A percentile compares a stretch with the other conserved stretches of the same genome.
phyloP scores from a whole-genome alignment of 352 stramenopile species.

The Phytophthora hibernalis region DNA sequence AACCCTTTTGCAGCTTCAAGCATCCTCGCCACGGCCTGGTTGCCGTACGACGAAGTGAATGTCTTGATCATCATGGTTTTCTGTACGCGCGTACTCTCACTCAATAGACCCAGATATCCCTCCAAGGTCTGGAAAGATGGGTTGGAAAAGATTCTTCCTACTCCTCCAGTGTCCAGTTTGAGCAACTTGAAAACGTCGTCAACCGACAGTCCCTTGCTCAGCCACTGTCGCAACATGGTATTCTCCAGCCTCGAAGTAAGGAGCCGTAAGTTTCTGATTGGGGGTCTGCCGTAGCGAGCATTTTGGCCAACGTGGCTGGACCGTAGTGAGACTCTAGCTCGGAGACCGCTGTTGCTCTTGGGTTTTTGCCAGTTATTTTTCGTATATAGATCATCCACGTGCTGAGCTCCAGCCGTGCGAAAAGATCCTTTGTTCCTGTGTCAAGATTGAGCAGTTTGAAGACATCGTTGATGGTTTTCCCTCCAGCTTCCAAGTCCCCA shows the following conservation, averaged over 20 bases:
- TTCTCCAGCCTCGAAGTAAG: background rate
- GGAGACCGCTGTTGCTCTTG: background rate
- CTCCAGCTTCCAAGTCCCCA: constrained; percentile 6
- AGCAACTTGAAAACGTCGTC: constrained; percentile 1
- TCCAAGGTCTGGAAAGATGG: constrained; percentile 3
- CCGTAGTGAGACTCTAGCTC: background rate
- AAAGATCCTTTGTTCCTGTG: background rate
- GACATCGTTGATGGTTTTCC: constrained; percentile 4
- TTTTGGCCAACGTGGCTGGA: background rate
- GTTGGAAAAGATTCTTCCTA: background rate
- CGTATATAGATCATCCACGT: constrained; percentile 10
- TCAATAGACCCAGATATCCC: constrained; percentile 11
- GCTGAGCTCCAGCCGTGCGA: constrained; percentile 2
- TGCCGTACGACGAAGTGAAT: background rate
- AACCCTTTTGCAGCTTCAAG: background rate
- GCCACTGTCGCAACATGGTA: background rate
- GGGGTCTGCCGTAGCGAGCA: constrained; percentile 1
- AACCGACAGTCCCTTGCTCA: background rate
- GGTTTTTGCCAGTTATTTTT: background rate
- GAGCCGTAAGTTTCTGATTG: background rate
- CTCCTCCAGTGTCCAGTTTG: background rate
- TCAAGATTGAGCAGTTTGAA: constrained; percentile 15
- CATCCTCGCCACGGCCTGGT: constrained; percentile 2
- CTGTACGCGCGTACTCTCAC: constrained; percentile 9
- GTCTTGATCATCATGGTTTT: constrained; percentile 4